Evolutionary conservation across 2,329 filamentous ascomycete genomes (phyloP), one percentile per base, ranked within the genome.

Genomic region (Rutstroemia sp.): DNA sequence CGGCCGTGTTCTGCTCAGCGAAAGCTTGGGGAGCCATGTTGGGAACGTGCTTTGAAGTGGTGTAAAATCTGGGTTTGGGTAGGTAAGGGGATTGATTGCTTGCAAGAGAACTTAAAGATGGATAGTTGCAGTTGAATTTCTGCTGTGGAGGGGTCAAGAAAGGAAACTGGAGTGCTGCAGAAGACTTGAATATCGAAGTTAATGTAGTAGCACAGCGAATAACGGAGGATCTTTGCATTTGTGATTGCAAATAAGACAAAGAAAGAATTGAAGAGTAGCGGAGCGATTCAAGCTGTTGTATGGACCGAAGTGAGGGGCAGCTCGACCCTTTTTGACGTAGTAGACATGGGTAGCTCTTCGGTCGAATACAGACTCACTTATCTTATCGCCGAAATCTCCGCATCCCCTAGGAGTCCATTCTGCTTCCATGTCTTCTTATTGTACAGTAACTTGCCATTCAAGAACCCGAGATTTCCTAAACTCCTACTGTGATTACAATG

Each of bases 1-100:
- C 77, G 52, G 89, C 89, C 2, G 79, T 84, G 57, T 79, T 77
- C 54, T 71, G 74, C 1, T 78, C 70, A 10, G 76, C 74, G 71
- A 85, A 85, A 58, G 79, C 70, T 47, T 67, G 21, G 45, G 46
- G 59, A 46, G 42, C n/a, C 42, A 46, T 46, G 19, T 46, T 46
- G 12, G 18, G 21, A 7, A 23, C 19, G n/a, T 7, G 16, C 16
- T 42, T 42, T 4, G 39, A 23, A 46, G 42, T 21, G 21, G 42
- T 46, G 19, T 46, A 23, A 23, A 21, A 25, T 46, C 42, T 46
- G 9, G 18, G 9, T 18, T 42, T 42, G 39, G 8, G 7, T 42
- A n/a, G 39, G 16, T 18, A 34, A 34, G 10, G n/a, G 16, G 39
- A 42, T 1, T n/a, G 39, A 14, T 12, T 41, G 38, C 38, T 41